Evolutionary conservation across 768 basidiomycete genomes (phyloP).

Genomic region (Hydnum rufescens): DNA sequence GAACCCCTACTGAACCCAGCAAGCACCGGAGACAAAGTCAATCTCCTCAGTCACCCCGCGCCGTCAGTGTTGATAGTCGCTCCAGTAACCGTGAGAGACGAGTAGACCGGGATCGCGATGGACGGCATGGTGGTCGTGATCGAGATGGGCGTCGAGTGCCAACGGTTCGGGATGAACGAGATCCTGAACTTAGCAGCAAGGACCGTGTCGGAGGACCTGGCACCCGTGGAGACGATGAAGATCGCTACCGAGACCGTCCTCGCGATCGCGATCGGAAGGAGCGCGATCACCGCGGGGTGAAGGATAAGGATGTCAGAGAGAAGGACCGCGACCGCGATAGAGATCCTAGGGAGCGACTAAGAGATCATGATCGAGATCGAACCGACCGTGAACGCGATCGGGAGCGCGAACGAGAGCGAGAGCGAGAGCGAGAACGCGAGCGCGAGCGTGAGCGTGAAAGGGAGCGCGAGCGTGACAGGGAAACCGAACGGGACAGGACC

Average conservation of each 20-base stretch:
- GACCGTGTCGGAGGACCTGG: background rate
- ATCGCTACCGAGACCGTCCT: background rate
- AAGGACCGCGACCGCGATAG: slow-evolving; percentile 9
- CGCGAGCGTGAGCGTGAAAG: slow-evolving; percentile 2
- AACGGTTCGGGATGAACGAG: background rate
- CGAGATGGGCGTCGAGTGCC: background rate
- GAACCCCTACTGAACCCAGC: background rate
- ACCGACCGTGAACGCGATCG: slow-evolving; percentile 5
- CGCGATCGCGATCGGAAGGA: background rate
- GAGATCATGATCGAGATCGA: background rate
- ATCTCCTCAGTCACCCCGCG: background rate
- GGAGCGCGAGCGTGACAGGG: slow-evolving; percentile 5
- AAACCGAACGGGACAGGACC: slow-evolving; percentile 1
- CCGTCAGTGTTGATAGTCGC: slow-evolving; percentile 8
- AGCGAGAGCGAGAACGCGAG: slow-evolving; percentile 2
- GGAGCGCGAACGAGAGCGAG: background rate
- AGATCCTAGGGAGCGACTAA: slow-evolving; percentile 3
- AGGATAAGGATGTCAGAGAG: background rate
- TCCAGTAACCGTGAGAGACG: slow-evolving; percentile 2
- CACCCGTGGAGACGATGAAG: background rate
- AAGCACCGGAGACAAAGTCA: background rate
- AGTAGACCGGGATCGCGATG: slow-evolving; percentile 3
- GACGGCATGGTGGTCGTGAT: slow-evolving; percentile 2
- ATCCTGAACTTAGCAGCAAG: background rate
- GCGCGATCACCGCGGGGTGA: background rate